These are phyloP conservation scores for Sporisorium iseilematis-ciliati DNA, from an alignment of 1,284 basidiomycete species.

Conservation along the genomic window DNA sequence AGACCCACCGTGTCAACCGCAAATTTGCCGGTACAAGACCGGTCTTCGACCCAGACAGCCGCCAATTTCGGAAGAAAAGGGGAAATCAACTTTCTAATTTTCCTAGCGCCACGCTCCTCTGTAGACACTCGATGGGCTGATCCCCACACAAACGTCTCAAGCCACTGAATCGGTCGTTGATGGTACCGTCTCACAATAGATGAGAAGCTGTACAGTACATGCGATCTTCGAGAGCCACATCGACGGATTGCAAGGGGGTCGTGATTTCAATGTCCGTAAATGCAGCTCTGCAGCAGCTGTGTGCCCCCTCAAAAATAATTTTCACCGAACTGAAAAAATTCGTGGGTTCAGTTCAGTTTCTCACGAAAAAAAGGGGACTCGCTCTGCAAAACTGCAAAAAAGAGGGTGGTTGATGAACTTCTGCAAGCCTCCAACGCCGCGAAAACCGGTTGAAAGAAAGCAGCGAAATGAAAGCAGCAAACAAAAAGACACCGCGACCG, in stretches of 20 bases:
- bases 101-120: too few relatives aligned
- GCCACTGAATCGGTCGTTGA: too few relatives aligned
- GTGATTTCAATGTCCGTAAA: background rate
- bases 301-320: background rate
- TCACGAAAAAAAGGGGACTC: constrained; percentile 21
- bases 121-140: too few relatives aligned
- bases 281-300: background rate
- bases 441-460: background rate
- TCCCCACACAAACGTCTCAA: too few relatives aligned
- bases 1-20: background rate
- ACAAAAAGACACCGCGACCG: too few relatives aligned
- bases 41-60: background rate
- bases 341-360: constrained; percentile 27
- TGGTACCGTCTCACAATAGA: background rate
- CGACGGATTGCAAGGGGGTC: background rate
- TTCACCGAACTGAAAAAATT: constrained; percentile 3
- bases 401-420: constrained; percentile 8
- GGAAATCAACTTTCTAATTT: constrained; percentile 1
- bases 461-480: too few relatives aligned
- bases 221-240: too few relatives aligned
- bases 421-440: constrained; percentile 15
- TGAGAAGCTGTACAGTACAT: background rate
- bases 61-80: too few relatives aligned
- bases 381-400: background rate
- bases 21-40: constrained; percentile 18